Percentiles rank a stretch among this genome's conserved stretches.
Conservation (phyloP, 2,329 filamentous ascomycete genomes). For the Ceratocystis papillata region DNA sequence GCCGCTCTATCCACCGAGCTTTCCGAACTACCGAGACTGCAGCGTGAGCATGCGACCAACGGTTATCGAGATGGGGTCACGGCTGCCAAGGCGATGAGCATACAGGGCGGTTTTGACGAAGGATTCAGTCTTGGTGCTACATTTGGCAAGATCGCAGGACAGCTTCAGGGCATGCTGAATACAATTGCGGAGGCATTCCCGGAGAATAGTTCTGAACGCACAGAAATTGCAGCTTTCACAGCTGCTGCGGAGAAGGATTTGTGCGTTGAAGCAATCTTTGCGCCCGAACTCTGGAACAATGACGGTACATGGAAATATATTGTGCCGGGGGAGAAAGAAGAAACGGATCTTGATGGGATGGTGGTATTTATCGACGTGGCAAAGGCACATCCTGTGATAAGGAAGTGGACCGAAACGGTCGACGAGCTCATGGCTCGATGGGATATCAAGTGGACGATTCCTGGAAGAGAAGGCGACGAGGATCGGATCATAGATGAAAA, state of each 20-base stretch:
- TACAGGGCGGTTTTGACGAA: slow-evolving; percentile 86
- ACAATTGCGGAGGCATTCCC: slow-evolving; percentile 48
- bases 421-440: slow-evolving; percentile 19
- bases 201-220: slow-evolving; percentile 27
- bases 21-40: slow-evolving; percentile 61
- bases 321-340: slow-evolving; percentile 35
- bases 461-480: slow-evolving; percentile 22
- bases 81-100: slow-evolving; percentile 58
- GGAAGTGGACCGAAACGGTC: slow-evolving; percentile 39
- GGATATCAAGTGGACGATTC: slow-evolving; percentile 22
- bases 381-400: slow-evolving; percentile 54
- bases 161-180: slow-evolving; percentile 65
- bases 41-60: slow-evolving; percentile 65
- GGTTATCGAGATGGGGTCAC: slow-evolving; percentile 86
- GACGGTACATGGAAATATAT: slow-evolving; percentile 61
- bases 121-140: slow-evolving; percentile 77
- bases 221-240: slow-evolving; percentile 32
- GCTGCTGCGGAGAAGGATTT: slow-evolving; percentile 49
- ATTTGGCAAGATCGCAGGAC: slow-evolving; percentile 63
- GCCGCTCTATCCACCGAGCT: slow-evolving; percentile 26
- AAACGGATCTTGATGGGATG: slow-evolving; percentile 31
- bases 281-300: slow-evolving; percentile 51
- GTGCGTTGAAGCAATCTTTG: slow-evolving; percentile 52
- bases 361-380: slow-evolving; percentile 53
- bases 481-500: slow-evolving; percentile 29